Percentiles rank a stretch among this genome's conserved stretches.
phyloP scores from a whole-genome alignment of 2,329 filamentous ascomycete species.

The Pseudogymnoascus sp. region DNA sequence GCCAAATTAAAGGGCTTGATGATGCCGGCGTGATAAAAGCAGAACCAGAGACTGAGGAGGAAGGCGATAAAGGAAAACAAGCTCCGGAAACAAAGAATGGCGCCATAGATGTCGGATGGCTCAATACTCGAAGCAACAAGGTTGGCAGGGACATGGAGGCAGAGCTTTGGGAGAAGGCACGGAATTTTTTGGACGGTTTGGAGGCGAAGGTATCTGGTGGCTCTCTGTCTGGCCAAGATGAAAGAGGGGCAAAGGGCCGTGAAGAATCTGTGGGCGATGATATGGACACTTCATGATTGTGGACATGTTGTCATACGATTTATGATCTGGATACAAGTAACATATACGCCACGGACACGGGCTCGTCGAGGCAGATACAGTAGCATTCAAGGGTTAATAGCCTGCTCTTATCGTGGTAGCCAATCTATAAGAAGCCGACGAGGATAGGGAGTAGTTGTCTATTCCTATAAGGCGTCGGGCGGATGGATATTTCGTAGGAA shows the following conservation, averaged over 20 bases:
- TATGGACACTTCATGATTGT: background rate
- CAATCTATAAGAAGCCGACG: background rate
- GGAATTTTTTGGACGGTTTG: conserved; percentile 42
- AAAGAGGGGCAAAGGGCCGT: background rate
- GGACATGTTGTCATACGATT: background rate
- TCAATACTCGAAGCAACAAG: conserved; percentile 78
- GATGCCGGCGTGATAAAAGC: conserved; percentile 62
- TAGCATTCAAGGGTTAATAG: background rate
- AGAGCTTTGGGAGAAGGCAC: conserved; percentile 63
- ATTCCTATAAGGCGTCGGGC: background rate
- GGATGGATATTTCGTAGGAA: background rate
- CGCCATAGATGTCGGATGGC: conserved; percentile 70
- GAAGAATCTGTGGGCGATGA: background rate
- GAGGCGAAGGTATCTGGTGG: conserved; percentile 11
- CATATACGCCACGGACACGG: background rate
- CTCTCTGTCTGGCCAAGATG: background rate
- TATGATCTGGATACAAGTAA: background rate
- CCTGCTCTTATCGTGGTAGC: background rate
- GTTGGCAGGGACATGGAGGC: conserved; percentile 77
- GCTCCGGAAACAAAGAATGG: conserved; percentile 40
- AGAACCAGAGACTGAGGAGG: conserved; percentile 12
- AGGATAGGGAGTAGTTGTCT: too few relatives aligned
- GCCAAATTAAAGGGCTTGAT: conserved; percentile 71
- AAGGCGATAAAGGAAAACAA: conserved; percentile 23
- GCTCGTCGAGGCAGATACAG: background rate